Conservation (phyloP, 1,284 basidiomycete genomes). For the Ceratobasidium sp. region DNA sequence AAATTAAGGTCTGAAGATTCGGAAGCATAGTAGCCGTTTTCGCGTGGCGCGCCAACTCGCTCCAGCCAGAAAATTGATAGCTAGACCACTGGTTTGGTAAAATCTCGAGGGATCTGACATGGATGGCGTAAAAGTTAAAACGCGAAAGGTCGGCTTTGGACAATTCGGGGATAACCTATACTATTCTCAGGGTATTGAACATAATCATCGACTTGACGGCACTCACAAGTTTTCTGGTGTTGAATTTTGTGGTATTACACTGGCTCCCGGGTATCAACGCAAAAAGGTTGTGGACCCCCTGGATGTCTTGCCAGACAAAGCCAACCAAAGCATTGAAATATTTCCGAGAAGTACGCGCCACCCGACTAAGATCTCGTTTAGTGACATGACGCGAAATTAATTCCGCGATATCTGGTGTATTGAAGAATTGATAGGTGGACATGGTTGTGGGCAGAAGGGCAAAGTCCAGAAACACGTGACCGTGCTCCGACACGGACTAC, state of each 20-base stretch:
- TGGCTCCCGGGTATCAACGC: not conserved
- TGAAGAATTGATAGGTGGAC: not conserved
- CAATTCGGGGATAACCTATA: not conserved
- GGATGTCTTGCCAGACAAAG: not conserved
- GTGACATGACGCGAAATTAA: not conserved
- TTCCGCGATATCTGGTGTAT: not conserved
- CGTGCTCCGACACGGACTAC: too few species aligned
- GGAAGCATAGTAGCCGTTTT: not conserved
- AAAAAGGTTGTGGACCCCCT: constrained; percentile 5
- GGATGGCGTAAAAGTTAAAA: not conserved
- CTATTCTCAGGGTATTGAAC: not conserved
- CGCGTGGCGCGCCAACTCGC: not conserved
- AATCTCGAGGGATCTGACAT: not conserved
- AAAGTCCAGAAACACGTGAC: too few species aligned
- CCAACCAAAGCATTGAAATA: not conserved
- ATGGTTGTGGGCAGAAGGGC: too few species aligned
- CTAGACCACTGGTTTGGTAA: not conserved
- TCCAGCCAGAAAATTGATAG: constrained; percentile 6
- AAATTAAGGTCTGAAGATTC: not conserved
- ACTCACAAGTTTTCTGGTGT: not conserved
- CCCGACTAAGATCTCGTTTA: not conserved
- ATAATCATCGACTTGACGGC: not conserved
- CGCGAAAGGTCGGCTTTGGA: not conserved
- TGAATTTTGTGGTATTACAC: not conserved
- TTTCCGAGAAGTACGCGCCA: not conserved